Evolutionary conservation across 495 filamentous ascomycete species (phyloP).

Genomic region (Emericellopsis terricola): DNA sequence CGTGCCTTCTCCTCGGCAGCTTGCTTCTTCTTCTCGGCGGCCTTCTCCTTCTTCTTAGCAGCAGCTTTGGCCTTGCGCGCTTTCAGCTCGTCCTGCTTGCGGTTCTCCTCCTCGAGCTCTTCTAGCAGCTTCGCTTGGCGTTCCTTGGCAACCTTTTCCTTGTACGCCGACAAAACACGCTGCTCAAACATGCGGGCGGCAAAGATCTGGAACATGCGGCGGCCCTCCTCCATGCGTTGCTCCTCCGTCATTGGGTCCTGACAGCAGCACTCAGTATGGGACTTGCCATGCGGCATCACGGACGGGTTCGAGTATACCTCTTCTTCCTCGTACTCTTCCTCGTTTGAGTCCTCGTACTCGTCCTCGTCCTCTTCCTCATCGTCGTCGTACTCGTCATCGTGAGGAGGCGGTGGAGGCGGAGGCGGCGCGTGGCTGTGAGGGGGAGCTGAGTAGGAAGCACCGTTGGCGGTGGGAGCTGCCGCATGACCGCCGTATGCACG

Average conservation of each 20-base stretch:
- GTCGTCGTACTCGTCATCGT: slow-evolving; percentile 59
- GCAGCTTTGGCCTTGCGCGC: slow-evolving; percentile 89
- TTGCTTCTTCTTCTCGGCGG: slow-evolving; percentile 62
- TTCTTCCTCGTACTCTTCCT: slow-evolving; percentile 81
- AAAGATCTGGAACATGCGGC: slow-evolving; percentile 99
- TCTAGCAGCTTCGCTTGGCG: slow-evolving; percentile 82
- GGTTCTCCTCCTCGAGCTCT: slow-evolving; percentile 73
- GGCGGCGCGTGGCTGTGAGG: slow-evolving; percentile 28
- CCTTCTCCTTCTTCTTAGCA: slow-evolving; percentile 82
- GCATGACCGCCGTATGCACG: slow-evolving; percentile 42
- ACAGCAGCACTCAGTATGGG: slow-evolving; percentile 18
- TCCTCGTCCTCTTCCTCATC: slow-evolving; percentile 47
- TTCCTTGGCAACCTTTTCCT: slow-evolving; percentile 87
- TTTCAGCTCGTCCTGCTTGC: slow-evolving; percentile 54
- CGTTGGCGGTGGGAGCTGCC: no score
- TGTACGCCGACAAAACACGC: slow-evolving; percentile 87
- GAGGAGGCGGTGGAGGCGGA: slow-evolving; percentile 39
- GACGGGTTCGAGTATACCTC: slow-evolving; percentile 39
- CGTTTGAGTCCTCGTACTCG: slow-evolving; percentile 59
- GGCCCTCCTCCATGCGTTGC: slow-evolving; percentile 96
- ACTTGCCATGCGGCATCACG: slow-evolving; percentile 1
- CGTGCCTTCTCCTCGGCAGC: slow-evolving; percentile 80
- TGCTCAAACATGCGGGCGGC: slow-evolving; percentile 99
- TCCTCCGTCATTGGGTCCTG: slow-evolving; percentile 95
- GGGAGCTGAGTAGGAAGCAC: slow-evolving; percentile 18